phyloP scores from a whole-genome alignment of 768 basidiomycete species.

The Suillus decipiens region DNA sequence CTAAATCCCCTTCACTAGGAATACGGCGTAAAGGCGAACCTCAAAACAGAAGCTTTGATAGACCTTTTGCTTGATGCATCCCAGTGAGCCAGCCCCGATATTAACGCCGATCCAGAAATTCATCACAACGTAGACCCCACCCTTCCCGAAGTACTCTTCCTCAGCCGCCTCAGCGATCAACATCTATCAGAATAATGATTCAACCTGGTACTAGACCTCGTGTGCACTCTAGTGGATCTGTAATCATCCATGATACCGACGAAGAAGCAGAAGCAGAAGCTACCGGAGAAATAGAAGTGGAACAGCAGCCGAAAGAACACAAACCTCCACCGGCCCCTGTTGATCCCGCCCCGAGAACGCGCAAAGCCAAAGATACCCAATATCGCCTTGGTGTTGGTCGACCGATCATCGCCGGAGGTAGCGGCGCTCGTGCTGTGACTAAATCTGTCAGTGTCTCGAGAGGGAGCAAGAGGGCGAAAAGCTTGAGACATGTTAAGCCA shows the following conservation, averaged over 20 bases:
- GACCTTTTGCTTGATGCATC: conserved; percentile 65
- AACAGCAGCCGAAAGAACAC: conserved; percentile 22
- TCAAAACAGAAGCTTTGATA: conserved; percentile 79
- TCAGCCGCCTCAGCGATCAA: conserved; percentile 27
- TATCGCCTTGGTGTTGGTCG: conserved; percentile 70
- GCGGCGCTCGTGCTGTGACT: conserved; percentile 65
- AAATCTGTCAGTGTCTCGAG: conserved; percentile 55
- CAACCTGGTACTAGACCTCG: conserved; percentile 29
- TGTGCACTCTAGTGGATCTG: conserved; percentile 34
- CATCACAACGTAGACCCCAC: conserved; percentile 32
- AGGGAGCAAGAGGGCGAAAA: conserved; percentile 48
- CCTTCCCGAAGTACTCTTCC: conserved; percentile 22
- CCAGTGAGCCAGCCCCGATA: conserved; percentile 35
- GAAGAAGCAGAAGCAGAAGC: conserved; percentile 43
- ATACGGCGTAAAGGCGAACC: conserved; percentile 79
- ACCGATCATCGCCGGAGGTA: conserved; percentile 64
- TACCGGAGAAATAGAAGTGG: conserved; percentile 24
- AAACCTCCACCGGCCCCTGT: conserved; percentile 21
- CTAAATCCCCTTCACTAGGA: conserved; percentile 47
- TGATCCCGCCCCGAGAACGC: conserved; percentile 45
- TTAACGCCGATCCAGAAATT: conserved; percentile 39
- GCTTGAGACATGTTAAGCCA: conserved; percentile 50
- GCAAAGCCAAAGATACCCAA: conserved; percentile 75
- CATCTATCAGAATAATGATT: conserved; percentile 36
- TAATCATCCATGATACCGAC: conserved; percentile 43